Base-by-base conservation (phyloP, 345 rosid species). In the Mangifera indica region DNA sequence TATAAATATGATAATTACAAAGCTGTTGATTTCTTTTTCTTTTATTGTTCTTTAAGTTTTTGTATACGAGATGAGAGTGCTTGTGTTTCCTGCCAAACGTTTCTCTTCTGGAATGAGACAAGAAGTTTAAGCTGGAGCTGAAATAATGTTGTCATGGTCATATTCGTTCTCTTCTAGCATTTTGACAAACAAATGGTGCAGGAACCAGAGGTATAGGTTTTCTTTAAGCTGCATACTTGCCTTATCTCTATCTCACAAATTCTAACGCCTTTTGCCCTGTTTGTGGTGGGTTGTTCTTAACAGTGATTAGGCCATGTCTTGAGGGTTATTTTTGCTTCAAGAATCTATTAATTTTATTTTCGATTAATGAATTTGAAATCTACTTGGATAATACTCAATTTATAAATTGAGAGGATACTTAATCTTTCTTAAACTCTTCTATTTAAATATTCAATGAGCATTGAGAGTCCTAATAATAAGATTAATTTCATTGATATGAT, bases 231-330 rank as follows among this genome's bases (percentile, higher is more conserved):
- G 87, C 92, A n/a, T 95, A 95, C 86, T 88, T 92, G 85, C 87
- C 96, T 53, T 94, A 84, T 83, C 91, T 92, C 44, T 92, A 94
- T 80, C 84, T 92, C 64, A 75, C 91, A 32, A 77, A 85, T 58
- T 81, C 93, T 55, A 92, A 86, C 62, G 92, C 83, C 3, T 92
- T 88, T 75, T 94, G 98, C 75, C 97, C 93, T 2, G 20, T 86
- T 46, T 90, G 93, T 67, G 98, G 95, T 54, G 92, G 87, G 90
- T 90, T 66, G 87, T 92, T 45, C 88, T 92, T 55, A 87, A 72
- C 86, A 94, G 97, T 58, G 93, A 90, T 77, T 92, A 90, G 69
- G 95, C 99, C 18, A 64, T 81, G 84, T 92, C 74, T 90, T 90
- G 32, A 97, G 98, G 89, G 86, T 37, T 68, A 9, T 57, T 3